Evolutionary conservation across 495 filamentous ascomycete species (phyloP).

Genomic region (Cryomyces antarcticus): DNA sequence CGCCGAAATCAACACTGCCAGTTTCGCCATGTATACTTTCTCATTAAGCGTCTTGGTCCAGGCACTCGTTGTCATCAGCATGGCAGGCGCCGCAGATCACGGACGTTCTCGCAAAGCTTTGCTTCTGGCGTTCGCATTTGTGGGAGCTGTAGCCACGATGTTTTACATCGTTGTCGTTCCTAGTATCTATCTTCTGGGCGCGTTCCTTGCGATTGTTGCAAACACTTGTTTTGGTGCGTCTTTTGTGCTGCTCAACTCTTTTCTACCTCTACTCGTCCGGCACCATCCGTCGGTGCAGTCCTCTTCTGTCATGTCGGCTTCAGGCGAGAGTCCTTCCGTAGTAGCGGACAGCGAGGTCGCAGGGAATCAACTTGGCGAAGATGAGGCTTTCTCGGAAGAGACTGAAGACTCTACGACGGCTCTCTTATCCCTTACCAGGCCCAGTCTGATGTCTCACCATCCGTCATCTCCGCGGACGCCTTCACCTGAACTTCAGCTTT

Average conservation of each 20-base stretch:
- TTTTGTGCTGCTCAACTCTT: conserved; percentile 25
- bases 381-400: conserved; percentile 6
- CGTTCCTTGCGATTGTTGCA: conserved; percentile 64
- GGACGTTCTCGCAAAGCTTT: conserved; percentile 81
- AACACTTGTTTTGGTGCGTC: conserved; percentile 49
- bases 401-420: conserved; percentile 13
- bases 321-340: conserved; percentile 69
- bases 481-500: conserved; percentile 18
- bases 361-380: neutral
- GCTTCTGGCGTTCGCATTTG: conserved; percentile 61
- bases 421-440: conserved; percentile 11
- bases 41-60: conserved; percentile 79
- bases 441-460: conserved; percentile 3
- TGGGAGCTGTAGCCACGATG: conserved; percentile 70
- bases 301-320: conserved; percentile 64
- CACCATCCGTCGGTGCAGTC: conserved; percentile 18
- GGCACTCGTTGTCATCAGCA: conserved; percentile 76
- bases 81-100: conserved; percentile 90
- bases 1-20: conserved; percentile 78
- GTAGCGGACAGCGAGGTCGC: conserved; percentile 15
- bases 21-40: conserved; percentile 97
- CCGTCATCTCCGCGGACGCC: neutral
- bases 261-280: conserved; percentile 24
- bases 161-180: conserved; percentile 62
- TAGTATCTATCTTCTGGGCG: conserved; percentile 57